Evolutionary conservation across 306 rosid species (phyloP).

Genomic region (Biancaea sappan): DNA sequence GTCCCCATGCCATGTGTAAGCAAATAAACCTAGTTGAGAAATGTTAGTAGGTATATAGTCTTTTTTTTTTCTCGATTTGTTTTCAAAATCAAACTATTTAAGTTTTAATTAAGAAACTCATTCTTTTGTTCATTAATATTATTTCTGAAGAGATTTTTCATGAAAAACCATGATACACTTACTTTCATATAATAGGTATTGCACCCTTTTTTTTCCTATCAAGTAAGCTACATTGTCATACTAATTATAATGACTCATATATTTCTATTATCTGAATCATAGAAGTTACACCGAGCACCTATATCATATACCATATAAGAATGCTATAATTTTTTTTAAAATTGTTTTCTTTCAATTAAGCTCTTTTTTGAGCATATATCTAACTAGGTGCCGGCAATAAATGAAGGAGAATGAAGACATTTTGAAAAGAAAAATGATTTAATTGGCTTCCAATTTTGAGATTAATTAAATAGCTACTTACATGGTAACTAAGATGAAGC

Average conservation of each 20-base stretch:
- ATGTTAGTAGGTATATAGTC: background rate
- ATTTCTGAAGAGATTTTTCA: too few species aligned
- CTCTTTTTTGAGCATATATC: background rate
- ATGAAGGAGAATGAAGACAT: background rate
- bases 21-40: background rate
- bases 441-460: background rate
- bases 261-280: too few species aligned
- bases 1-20: background rate
- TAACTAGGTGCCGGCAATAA: too few species aligned
- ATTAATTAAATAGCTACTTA: background rate
- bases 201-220: background rate
- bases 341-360: too few species aligned
- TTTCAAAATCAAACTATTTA: background rate
- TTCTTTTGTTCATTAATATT: background rate
- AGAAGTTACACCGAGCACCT: too few species aligned
- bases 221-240: background rate
- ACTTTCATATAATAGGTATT: background rate
- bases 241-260: background rate
- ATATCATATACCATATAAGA: too few species aligned
- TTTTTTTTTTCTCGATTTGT: background rate
- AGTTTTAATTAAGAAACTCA: background rate
- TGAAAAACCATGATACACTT: background rate
- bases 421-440: background rate
- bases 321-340: too few species aligned
- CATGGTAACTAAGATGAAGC: background rate